Base-by-base conservation (phyloP, 352 stramenopile species). In the Aphanomyces euteiches region DNA sequence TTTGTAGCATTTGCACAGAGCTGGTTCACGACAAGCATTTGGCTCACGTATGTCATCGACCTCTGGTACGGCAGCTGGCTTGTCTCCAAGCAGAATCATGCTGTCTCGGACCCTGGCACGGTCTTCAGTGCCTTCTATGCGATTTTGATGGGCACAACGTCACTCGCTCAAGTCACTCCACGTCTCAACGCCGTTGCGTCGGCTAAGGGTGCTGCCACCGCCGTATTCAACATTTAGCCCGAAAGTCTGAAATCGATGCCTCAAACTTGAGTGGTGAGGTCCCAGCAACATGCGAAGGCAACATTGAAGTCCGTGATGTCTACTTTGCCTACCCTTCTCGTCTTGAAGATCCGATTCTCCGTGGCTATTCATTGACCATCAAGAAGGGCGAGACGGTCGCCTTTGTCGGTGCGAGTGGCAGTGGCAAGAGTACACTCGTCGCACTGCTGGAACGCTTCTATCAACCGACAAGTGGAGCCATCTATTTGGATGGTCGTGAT, bases 391-490 rank as follows among this genome's bases (percentile, higher is more conserved):
- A 83, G 38, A 83, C 66, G 5, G 66, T 84, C 7, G 78, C 76
- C 4, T 69, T 85, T 54, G 79, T 84, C 37, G 79, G 79, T 28
- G 34, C 75, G 4, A 78, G 57, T 64, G 79, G 79, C 19, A 68
- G 60, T 5, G 79, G 79, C 41, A 96, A 96, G 73, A 85, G 54
- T 56, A 95, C 88, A 15, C 75, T 88, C 34, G 79, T 83, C 15
- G 59, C 75, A 7, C 76, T 98, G 38, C 72, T 96, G 7, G 78
- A 96, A 59, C 74, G 92, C 10, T 98, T 98, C 61, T 98, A 98
- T 75, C 83, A 96, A 64, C 86, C 88, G 2, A 73, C 64, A 45
- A 67, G 73, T 13, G 93, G 95, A 13, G 48, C 60, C 1, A 80
- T 98, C 12, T 63, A 81, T 4, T 84, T 97, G 19, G 88, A 97